phyloP scores from a whole-genome alignment of 208 protist species.

The Trypanosoma avium region DNA sequence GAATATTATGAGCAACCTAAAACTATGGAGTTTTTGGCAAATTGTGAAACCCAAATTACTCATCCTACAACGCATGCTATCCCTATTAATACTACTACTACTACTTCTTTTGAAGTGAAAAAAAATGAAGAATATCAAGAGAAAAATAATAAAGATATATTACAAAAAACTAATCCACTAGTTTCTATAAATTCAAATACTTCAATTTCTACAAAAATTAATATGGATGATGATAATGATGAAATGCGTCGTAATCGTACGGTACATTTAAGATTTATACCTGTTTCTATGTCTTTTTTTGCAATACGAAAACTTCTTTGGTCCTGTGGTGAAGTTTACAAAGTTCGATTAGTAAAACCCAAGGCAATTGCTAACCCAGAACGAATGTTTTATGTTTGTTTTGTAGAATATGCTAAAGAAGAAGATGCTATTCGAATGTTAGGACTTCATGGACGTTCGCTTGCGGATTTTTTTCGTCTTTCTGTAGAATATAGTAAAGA shows the following conservation, averaged over 20 bases:
- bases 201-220: neutral
- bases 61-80: no score
- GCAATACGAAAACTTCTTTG: slow-evolving; percentile 35
- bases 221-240: neutral
- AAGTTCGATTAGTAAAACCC: slow-evolving; percentile 39
- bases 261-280: slow-evolving; percentile 38
- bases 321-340: slow-evolving; percentile 32
- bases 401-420: slow-evolving; percentile 46
- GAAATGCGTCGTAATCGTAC: slow-evolving; percentile 30
- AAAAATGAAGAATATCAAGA: no score
- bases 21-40: no score
- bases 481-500: slow-evolving; percentile 26
- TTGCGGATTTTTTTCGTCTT: slow-evolving; percentile 23
- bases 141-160: no score
- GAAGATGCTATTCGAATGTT: slow-evolving; percentile 15
- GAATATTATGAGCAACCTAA: no score
- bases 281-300: slow-evolving; percentile 20
- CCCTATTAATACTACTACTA: no score
- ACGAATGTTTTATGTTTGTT: slow-evolving; percentile 37
- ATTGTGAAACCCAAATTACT: no score
- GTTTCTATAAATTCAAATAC: no score
- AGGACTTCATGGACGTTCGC: slow-evolving; percentile 14
- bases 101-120: no score
- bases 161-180: no score
- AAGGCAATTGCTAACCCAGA: slow-evolving; percentile 15